Evolutionary conservation across 2,329 filamentous ascomycete genomes (phyloP).

Genomic region (Amphichorda felina): DNA sequence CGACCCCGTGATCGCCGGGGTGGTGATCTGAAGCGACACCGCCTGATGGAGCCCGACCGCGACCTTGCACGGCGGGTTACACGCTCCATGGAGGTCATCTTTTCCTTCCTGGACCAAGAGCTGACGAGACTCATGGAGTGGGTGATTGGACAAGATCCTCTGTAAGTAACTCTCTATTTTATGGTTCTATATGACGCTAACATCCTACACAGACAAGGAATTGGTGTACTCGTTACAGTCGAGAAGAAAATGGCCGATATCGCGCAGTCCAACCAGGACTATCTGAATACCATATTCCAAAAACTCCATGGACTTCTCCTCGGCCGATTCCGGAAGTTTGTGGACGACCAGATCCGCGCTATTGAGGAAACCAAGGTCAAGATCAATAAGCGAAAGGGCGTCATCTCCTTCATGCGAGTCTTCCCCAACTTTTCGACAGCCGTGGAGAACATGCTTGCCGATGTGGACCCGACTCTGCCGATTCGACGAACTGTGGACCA

Average conservation of each 20-base stretch:
- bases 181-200: constrained; percentile 5
- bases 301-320: constrained; percentile 67
- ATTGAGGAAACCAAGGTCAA: constrained; percentile 99
- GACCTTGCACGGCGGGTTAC: constrained; percentile 74
- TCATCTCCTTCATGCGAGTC: constrained; percentile 88
- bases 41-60: constrained; percentile 80
- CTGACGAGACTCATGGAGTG: constrained; percentile 73
- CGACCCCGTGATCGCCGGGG: constrained; percentile 57
- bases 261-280: constrained; percentile 88
- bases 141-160: constrained; percentile 66
- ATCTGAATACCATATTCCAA: constrained; percentile 66
- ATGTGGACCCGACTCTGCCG: constrained; percentile 41
- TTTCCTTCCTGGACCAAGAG: constrained; percentile 68
- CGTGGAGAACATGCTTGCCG: constrained; percentile 71
- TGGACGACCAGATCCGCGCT: constrained; percentile 88
- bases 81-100: constrained; percentile 83
- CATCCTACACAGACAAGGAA: constrained; percentile 58
- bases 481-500: constrained; percentile 72
- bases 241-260: constrained; percentile 70
- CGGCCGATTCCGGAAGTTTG: constrained; percentile 71
- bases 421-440: constrained; percentile 80
- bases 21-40: constrained; percentile 60
- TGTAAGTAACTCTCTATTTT: constrained; percentile 43
- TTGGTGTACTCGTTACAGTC: constrained; percentile 71
- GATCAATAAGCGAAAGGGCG: constrained; percentile 95